Evolutionary conservation across 2,329 filamentous ascomycete genomes (phyloP).

Genomic region (Claviceps citrina): DNA sequence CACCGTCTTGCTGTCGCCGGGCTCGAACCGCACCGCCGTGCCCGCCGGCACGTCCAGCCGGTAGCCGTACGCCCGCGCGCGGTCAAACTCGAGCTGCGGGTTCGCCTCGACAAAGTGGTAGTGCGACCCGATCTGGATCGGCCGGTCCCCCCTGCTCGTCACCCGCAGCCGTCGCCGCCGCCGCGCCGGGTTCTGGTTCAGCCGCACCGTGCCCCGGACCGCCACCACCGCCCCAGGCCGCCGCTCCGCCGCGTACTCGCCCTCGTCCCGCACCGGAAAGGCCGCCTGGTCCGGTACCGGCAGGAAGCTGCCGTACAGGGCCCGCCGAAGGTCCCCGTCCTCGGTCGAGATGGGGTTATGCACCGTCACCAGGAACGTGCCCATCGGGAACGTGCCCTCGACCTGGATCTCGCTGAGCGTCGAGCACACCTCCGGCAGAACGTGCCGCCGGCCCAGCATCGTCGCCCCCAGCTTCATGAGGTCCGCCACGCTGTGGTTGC

Average conservation of each 20-base stretch:
- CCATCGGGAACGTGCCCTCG: slow-evolving; percentile 80
- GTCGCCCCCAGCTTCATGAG: slow-evolving; percentile 84
- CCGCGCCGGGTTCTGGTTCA: slow-evolving; percentile 61
- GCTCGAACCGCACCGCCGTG: slow-evolving; percentile 85
- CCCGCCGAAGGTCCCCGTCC: slow-evolving; percentile 72
- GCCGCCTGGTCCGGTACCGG: slow-evolving; percentile 54
- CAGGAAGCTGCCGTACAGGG: slow-evolving; percentile 81
- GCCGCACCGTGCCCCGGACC: slow-evolving; percentile 47
- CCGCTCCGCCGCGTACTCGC: slow-evolving; percentile 49
- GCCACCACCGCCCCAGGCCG: slow-evolving; percentile 70
- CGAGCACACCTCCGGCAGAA: slow-evolving; percentile 64
- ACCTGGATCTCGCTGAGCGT: slow-evolving; percentile 78
- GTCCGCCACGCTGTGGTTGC: slow-evolving; percentile 76
- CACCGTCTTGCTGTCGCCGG: slow-evolving; percentile 81
- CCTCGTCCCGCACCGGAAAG: slow-evolving; percentile 50
- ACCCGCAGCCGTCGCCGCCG: slow-evolving; percentile 61
- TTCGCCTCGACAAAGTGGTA: slow-evolving; percentile 97
- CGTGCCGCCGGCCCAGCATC: slow-evolving; percentile 86
- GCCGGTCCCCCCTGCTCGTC: slow-evolving; percentile 74
- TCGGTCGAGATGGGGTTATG: slow-evolving; percentile 77
- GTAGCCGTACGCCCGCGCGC: slow-evolving; percentile 65
- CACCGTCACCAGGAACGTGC: slow-evolving; percentile 88
- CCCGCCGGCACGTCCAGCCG: slow-evolving; percentile 81
- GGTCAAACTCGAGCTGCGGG: slow-evolving; percentile 76
- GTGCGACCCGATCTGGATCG: slow-evolving; percentile 85